Base-by-base conservation (phyloP, 2,329 filamentous ascomycete genomes). In the Pseudogymnoascus sp. region DNA sequence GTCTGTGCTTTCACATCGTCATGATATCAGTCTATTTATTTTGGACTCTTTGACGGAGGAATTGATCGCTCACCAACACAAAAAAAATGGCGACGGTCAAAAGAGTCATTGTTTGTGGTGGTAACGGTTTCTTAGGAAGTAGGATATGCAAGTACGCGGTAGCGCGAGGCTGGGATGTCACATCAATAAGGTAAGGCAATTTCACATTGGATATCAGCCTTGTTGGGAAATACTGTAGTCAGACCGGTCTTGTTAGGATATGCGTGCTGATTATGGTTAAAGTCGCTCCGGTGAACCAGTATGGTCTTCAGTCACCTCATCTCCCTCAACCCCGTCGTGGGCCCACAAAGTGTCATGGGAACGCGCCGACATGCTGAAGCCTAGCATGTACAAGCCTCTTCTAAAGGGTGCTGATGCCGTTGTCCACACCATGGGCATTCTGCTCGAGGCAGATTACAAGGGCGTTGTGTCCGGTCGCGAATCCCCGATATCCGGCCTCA, bases 391-490 rank as follows among this genome's bases (percentile, higher is more conserved):
- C 78, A 85, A 84, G 7, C 79, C 88, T 0, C 84, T 93, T 60
- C 85, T 99, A 67, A 83, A 85, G 69, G 85, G 84, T 64, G 90
- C 92, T 66, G 86, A 92, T 75, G 93, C 87, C 64, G 93, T 98
- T 25, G 89, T 99, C 57, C 95, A 99, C 81, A 92, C 84, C 72
- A 93, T 98, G 89, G 95, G 95, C 8, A 97, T 99, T 71, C 83
- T 99, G 16, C 85, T 99, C 8, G 95, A 99, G 79, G 92, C 93
- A 61, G 95, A 99, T 80, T 99, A 99, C 85, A 99, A 99, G 78
- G 90, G 90, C 69, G 88, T 96, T 14, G 75, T 99, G 25, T 88
- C 86, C 19, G 95, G 95, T 61, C 86, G 85, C 66, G 93, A 96
- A 72, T 92, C 90, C 0, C 86, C 92, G n/a, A 77, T 96, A 62